Base-by-base conservation (phyloP, 2,329 filamentous ascomycete genomes). In the Neonectria sp. region DNA sequence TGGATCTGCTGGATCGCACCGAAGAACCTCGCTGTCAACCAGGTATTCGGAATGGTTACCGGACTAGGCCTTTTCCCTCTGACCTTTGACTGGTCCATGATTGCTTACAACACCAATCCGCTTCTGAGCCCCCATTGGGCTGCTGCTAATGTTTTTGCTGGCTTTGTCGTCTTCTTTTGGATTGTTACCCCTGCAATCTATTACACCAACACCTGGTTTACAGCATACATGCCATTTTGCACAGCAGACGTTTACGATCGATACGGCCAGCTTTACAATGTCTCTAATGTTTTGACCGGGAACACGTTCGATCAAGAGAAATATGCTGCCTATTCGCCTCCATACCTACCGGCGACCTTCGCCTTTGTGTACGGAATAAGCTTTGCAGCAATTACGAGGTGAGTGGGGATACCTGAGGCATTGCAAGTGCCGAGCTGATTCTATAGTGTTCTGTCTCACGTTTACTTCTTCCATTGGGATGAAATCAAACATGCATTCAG, bases 21-120 rank as follows among this genome's bases (percentile, higher is more conserved):
- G 2, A 83, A 90, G 37, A 91, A 87, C 67, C 80, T 88, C 3
- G 78, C 89, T 15, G 80, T 92, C 65, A 92, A 92, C 75, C 90
- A 92, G 75, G 75, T 92, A 7, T 92, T 92, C 65, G 90, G 90
- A 4, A 89, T 88, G 6, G 84, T 84, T 61, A 87, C 86, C 6
- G 90, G 90, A 1, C 79, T 92, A 5, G 89, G 87, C 0, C 79
- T 93, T 13, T 82, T 92, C 29, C 90, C 90, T 12, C 85, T 92
- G 15, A 91, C 90, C 0, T 89, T 93, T 64, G 90, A 92, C 78
- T 92, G 91, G 90, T 87, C 86, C 56, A 84, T 89, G 60, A 83
- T 91, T 64, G 85, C 86, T 2, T 91, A 86, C 73, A 81, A 88
- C 60, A 78, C 79, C 17, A 88, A 84, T 24, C 89, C 89, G 13